Evolutionary conservation across 164 flowering plant species (phyloP).

Genomic region (Sextonia rubra): DNA sequence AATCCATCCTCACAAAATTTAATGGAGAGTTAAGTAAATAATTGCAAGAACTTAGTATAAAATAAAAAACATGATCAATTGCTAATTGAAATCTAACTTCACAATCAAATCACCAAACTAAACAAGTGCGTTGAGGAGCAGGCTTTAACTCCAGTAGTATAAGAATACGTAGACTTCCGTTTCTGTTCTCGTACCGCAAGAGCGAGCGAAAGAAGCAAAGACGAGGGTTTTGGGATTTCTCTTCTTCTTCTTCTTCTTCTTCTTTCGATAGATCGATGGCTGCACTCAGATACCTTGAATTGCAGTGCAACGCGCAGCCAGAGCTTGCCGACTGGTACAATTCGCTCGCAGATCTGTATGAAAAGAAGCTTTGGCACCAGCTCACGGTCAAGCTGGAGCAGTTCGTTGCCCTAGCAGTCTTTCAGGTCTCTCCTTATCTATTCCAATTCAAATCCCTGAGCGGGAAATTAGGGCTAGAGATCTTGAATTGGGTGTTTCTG

Average conservation of each 20-base stretch:
- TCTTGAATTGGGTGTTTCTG: not conserved
- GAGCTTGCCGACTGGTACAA: slow-evolving; percentile 90
- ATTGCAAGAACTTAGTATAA: no score
- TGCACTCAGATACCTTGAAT: slow-evolving; percentile 75
- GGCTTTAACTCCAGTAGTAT: no score
- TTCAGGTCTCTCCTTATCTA: slow-evolving; percentile 41
- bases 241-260: not conserved
- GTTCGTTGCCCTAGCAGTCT: slow-evolving; percentile 78
- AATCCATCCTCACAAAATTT: no score
- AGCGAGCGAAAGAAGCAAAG: not conserved
- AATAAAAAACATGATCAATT: no score
- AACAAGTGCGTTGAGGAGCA: no score
- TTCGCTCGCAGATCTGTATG: slow-evolving; percentile 81
- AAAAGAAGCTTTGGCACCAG: slow-evolving; percentile 96
- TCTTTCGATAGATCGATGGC: slow-evolving; percentile 40
- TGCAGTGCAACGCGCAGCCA: slow-evolving; percentile 68
- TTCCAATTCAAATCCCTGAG: no score
- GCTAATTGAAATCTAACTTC: no score
- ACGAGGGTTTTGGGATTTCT: not conserved
- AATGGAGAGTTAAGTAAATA: no score
- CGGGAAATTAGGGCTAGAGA: not conserved
- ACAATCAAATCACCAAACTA: no score
- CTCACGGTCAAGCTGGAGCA: slow-evolving; percentile 92
- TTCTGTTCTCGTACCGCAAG: no score
- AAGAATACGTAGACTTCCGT: no score